phyloP scores from a whole-genome alignment of 2,329 filamentous ascomycete genomes.

The Botrytis sinoallii region DNA sequence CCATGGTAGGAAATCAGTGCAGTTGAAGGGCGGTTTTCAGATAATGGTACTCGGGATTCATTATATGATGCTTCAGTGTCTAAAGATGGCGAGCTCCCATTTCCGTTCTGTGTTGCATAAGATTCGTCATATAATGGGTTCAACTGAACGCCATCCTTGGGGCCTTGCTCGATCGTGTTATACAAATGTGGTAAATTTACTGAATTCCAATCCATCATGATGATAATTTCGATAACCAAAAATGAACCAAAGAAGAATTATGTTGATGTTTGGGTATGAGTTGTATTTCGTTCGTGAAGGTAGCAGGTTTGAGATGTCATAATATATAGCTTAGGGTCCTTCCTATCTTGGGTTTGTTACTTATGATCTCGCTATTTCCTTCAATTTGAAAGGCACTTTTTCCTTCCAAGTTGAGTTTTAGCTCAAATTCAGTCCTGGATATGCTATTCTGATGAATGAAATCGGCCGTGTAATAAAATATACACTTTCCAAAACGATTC shows the following conservation, averaged over 20 bases:
- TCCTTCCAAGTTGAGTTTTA: not conserved
- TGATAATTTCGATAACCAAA: conserved; percentile 6
- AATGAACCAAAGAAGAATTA: not conserved
- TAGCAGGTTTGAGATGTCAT: not conserved
- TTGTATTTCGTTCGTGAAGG: not conserved
- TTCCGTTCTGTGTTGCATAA: not conserved
- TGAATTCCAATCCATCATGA: conserved; percentile 11
- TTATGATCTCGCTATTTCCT: not conserved
- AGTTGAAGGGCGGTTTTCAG: not conserved
- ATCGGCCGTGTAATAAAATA: not conserved
- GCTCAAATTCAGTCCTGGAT: not conserved
- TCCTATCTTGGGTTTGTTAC: not conserved
- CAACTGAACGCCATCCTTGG: not conserved
- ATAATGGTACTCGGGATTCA: not conserved
- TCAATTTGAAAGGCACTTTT: not conserved
- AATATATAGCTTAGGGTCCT: not conserved
- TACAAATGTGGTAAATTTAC: conserved; percentile 2
- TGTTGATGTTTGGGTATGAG: not conserved
- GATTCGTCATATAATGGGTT: not conserved
- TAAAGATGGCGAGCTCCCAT: not conserved
- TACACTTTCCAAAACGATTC: not conserved
- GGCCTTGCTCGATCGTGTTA: not conserved
- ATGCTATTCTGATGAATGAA: not conserved
- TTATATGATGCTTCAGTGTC: not conserved
- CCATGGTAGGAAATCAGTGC: not conserved